Evolutionary conservation across 129 eudicot species (phyloP).

Genomic region (Dittrichia graveolens): DNA sequence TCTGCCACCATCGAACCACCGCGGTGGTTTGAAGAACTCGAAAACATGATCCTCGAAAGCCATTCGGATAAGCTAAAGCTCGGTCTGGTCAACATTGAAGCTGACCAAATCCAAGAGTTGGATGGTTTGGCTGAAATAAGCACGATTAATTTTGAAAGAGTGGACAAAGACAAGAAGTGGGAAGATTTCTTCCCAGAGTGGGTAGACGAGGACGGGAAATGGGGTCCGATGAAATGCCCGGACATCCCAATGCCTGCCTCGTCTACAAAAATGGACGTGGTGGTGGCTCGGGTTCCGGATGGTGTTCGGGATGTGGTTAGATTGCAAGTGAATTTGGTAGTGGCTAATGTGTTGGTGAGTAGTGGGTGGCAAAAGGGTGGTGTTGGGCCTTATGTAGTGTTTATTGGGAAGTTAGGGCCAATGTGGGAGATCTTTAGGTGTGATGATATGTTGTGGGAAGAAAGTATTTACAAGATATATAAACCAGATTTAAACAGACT

Average conservation of each 20-base stretch:
- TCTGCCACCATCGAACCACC: slow-evolving; percentile 23
- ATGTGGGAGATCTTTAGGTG: slow-evolving; percentile 84
- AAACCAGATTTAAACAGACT: slow-evolving; percentile 57
- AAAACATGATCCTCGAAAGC: neutral
- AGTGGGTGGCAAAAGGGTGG: slow-evolving; percentile 38
- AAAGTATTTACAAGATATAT: slow-evolving; percentile 53
- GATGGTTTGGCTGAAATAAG: slow-evolving; percentile 34
- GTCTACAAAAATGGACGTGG: slow-evolving; percentile 50
- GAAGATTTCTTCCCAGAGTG: slow-evolving; percentile 59
- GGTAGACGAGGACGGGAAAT: slow-evolving; percentile 52
- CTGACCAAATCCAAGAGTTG: neutral
- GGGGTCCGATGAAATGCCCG: slow-evolving; percentile 50
- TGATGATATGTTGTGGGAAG: slow-evolving; percentile 70
- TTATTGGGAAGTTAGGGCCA: slow-evolving; percentile 56
- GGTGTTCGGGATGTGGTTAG: slow-evolving; percentile 56
- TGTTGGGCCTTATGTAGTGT: slow-evolving; percentile 50
- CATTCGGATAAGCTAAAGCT: slow-evolving; percentile 23
- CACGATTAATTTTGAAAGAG: slow-evolving; percentile 42
- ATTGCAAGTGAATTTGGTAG: slow-evolving; percentile 75
- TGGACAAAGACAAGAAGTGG: slow-evolving; percentile 38
- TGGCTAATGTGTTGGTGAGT: slow-evolving; percentile 56
- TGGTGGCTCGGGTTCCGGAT: slow-evolving; percentile 59
- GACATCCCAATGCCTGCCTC: slow-evolving; percentile 58
- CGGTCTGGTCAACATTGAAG: slow-evolving; percentile 46
- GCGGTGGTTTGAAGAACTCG: slow-evolving; percentile 35